A percentile compares a stretch with the other conserved stretches of the same genome.
phyloP scores from a whole-genome alignment of 192 early-diverging fungal species.

The Umbelopsis sp. region DNA sequence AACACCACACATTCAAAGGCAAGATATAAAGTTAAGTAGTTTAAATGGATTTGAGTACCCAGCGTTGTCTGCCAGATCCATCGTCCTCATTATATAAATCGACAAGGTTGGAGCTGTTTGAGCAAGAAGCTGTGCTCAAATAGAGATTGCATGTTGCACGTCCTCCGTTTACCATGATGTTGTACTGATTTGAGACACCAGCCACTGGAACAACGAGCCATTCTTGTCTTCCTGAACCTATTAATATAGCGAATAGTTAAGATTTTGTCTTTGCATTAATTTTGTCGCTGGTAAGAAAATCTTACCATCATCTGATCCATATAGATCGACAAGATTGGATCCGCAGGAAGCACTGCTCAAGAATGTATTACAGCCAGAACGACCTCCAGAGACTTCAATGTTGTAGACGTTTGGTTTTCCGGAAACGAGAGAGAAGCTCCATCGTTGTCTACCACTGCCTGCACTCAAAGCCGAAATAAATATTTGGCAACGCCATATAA shows the following conservation, averaged over 20 bases:
- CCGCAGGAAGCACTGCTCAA: background rate
- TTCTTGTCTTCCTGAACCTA: conserved; percentile 17
- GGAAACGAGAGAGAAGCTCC: background rate
- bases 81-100: conserved; percentile 1
- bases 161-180: conserved; percentile 11
- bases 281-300: background rate
- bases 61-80: conserved; percentile 7
- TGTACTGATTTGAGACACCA: background rate
- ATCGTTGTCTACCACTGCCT: conserved; percentile 13
- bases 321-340: conserved; percentile 13
- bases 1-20: too few relatives aligned
- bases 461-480: background rate
- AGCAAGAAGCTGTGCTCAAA: background rate
- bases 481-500: background rate
- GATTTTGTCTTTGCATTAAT: background rate
- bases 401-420: conserved; percentile 13
- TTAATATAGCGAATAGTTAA: background rate
- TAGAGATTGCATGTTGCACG: conserved; percentile 1
- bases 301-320: conserved; percentile 7
- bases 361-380: conserved; percentile 9
- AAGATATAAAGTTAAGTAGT: background rate
- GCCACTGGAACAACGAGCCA: conserved; percentile 1
- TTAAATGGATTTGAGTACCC: background rate
- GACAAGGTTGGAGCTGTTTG: conserved; percentile 12
- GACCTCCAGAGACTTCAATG: conserved; percentile 14